phyloP scores from a whole-genome alignment of 106 monocot species.

The Dendrobium officinale region DNA sequence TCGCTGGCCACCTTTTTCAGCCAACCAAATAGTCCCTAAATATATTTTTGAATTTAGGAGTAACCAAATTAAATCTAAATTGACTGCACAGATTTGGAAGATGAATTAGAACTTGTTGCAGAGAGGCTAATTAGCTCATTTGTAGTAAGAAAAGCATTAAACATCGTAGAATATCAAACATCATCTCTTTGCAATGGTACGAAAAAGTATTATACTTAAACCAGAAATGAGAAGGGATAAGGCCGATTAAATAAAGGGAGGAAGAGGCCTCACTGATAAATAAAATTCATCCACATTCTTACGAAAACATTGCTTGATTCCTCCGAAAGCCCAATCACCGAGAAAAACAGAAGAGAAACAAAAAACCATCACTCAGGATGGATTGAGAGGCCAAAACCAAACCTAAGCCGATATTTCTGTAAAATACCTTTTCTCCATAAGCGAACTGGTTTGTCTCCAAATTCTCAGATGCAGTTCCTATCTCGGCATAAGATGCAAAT shows the following conservation, averaged over 20 bases:
- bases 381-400: constrained; percentile 4
- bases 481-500: neutral
- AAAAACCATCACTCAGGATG: neutral
- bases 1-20: too few relatives aligned
- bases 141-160: too few relatives aligned
- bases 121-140: too few relatives aligned
- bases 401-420: neutral
- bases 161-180: too few relatives aligned
- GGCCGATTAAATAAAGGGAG: neutral
- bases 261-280: neutral
- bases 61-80: too few relatives aligned
- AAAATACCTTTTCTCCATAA: neutral
- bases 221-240: neutral
- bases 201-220: neutral
- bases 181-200: too few relatives aligned
- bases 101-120: too few relatives aligned
- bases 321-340: neutral
- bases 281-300: neutral
- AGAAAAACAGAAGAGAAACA: neutral
- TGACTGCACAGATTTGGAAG: too few relatives aligned
- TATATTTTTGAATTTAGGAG: too few relatives aligned
- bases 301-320: neutral
- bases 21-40: too few relatives aligned
- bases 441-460: neutral
- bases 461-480: neutral